Evolutionary conservation across 352 stramenopile genomes (phyloP), one percentile per base, ranked within the genome.

Genomic region (Phytophthora europaea): DNA sequence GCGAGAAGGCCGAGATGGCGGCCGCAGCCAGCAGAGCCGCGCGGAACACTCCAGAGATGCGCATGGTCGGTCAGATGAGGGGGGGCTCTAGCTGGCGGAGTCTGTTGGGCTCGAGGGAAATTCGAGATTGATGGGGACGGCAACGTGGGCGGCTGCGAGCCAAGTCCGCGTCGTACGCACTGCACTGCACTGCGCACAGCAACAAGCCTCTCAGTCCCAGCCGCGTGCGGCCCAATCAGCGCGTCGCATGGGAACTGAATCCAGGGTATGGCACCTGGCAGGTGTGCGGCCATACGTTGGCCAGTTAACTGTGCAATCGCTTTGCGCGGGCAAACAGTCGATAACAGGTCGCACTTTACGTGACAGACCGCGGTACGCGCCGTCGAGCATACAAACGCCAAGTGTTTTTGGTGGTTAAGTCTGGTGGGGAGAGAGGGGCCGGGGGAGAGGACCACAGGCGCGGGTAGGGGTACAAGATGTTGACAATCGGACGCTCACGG

Each of bases 1-100:
- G 52, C 10, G 85, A 79, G 12, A 86, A 69, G 28, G 82, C 76
- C 18, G 81, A 81, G 50, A 85, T 58, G 10, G 85, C 82, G 5
- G 84, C 79, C 3, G 80, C 75, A 47, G 87, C 85, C 22, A 90
- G 52, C 65, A 93, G 52, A 28, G 88, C 71, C 43, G 87, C 52
- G 53, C 78, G 87, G 52, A 92, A 76, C 57, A 90, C 70, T 68
- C 67, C 67, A 23, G 80, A 81, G 63, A 87, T 86, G 64, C 80
- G 82, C 87, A 94, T 94, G n/a, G 16, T 82, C 28, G 43, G 26
- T 64, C 43, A 48, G 40, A 18, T 47, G 38, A 47, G 12, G 43
- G 43, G 40, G 36, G 36, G 59, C 31, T 47, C 28, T 40, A 50
- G 55, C 51, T 66, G 26, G 45, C 36, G 58, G 64, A 63, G 72